A percentile compares a stretch with the other conserved stretches of the same genome.
Conservation (phyloP, 2,329 filamentous ascomycete species). For the Colletotrichum liaoningense region DNA sequence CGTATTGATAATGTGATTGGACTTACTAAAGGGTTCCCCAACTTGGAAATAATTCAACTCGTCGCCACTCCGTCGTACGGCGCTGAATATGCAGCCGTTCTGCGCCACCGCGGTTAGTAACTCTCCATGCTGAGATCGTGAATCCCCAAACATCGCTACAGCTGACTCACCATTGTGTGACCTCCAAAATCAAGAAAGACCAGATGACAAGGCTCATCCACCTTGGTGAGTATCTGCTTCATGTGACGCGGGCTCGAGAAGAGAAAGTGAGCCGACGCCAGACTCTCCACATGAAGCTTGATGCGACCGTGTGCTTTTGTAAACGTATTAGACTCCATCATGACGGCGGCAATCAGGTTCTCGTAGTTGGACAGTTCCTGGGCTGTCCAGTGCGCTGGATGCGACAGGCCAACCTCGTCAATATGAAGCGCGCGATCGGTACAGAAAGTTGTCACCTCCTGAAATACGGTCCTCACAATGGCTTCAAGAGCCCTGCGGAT, state of each 20-base stretch:
- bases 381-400: neutral
- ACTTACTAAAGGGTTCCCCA: neutral
- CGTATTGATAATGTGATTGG: accelerated
- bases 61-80: neutral
- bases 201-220: neutral
- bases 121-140: neutral
- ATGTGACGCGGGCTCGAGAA: neutral
- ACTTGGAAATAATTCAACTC: neutral
- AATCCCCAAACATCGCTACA: neutral
- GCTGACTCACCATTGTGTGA: neutral
- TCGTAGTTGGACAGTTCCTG: neutral
- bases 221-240: neutral
- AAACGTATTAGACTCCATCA: neutral
- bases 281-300: neutral
- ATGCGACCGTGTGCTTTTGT: neutral
- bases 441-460: neutral
- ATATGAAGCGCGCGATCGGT: neutral
- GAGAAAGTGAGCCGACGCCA: neutral
- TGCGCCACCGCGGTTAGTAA: neutral
- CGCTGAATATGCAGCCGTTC: neutral
- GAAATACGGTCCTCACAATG: neutral
- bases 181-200: neutral
- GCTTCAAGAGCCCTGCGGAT: neutral
- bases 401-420: neutral
- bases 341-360: neutral